These are phyloP conservation scores for Fusarium secorum DNA, from an alignment of 2,329 filamentous ascomycete genomes.

Conservation along the genomic window DNA sequence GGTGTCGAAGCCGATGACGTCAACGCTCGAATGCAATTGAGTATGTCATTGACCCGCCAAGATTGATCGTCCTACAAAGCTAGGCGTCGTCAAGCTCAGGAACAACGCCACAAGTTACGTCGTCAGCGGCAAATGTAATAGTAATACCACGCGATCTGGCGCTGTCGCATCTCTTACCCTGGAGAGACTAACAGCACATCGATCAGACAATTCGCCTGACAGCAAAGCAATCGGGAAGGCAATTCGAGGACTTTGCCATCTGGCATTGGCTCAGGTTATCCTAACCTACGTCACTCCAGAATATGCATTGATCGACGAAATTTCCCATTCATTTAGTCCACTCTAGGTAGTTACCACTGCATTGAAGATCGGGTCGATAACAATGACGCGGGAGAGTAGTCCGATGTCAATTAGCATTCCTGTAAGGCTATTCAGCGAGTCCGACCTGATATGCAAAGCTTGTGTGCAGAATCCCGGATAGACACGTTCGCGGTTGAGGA, in stretches of 20 bases:
- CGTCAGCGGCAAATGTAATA: not conserved
- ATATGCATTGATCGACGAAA: conserved; percentile 17
- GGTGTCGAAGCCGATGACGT: conserved; percentile 16
- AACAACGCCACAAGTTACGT: conserved; percentile 18
- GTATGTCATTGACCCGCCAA: conserved; percentile 10
- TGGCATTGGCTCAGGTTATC: conserved; percentile 3
- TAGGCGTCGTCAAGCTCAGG: not conserved
- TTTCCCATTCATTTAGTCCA: not conserved
- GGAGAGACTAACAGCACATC: conserved; percentile 15
- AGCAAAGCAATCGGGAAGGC: conserved; percentile 1
- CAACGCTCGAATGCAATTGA: not conserved
- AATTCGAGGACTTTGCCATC: conserved; percentile 8
- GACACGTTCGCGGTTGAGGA: not conserved
- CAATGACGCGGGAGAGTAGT: conserved; percentile 9
- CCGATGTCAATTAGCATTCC: not conserved
- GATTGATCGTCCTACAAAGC: not conserved
- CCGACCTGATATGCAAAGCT: not conserved
- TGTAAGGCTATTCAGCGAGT: not conserved
- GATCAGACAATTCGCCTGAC: conserved; percentile 11
- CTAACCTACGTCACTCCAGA: conserved; percentile 23
- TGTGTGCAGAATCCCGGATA: not conserved
- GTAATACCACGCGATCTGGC: conserved; percentile 9
- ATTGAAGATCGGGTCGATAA: conserved; percentile 2
- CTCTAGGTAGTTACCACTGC: not conserved
- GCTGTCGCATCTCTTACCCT: conserved; percentile 4